These are phyloP conservation scores for Pseudozyma sp. DNA, from an alignment of 1,284 basidiomycete genomes.

Conservation along the genomic window DNA sequence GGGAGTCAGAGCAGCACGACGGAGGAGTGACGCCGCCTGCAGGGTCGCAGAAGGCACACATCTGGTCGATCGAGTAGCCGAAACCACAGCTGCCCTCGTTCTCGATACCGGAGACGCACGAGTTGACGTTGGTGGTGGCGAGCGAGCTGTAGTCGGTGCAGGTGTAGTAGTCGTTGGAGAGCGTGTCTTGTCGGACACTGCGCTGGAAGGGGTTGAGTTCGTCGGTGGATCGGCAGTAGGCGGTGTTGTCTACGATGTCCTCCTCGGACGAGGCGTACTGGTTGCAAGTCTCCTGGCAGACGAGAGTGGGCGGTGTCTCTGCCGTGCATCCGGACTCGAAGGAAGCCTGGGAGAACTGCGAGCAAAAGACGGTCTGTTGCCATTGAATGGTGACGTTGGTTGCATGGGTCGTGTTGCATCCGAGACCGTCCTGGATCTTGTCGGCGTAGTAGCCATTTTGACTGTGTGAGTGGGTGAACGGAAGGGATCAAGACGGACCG, in stretches of 20 bases:
- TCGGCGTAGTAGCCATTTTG: conserved; percentile 63
- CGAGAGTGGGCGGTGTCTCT: conserved; percentile 51
- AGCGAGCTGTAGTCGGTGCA: conserved; percentile 70
- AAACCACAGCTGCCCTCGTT: conserved; percentile 72
- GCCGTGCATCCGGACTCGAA: conserved; percentile 59
- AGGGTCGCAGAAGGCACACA: conserved; percentile 70
- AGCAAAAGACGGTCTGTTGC: conserved; percentile 63
- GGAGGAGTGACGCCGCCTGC: conserved; percentile 50
- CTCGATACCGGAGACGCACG: conserved; percentile 69
- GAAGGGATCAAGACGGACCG: background rate
- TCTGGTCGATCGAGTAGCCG: conserved; percentile 67
- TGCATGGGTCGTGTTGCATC: conserved; percentile 56
- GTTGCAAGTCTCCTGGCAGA: conserved; percentile 65
- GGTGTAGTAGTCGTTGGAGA: conserved; percentile 68
- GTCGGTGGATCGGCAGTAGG: conserved; percentile 55
- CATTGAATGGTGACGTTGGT: conserved; percentile 60
- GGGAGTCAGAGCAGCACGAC: conserved; percentile 56
- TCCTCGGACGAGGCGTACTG: conserved; percentile 52
- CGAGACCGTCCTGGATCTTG: conserved; percentile 53
- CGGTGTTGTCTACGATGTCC: conserved; percentile 57
- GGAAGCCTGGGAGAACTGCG: conserved; percentile 58
- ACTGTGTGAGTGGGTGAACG: conserved; percentile 4
- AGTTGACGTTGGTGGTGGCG: conserved; percentile 67
- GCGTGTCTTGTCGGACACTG: conserved; percentile 60
- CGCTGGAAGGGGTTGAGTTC: conserved; percentile 53